A percentile compares a stretch with the other conserved stretches of the same genome.
phyloP scores from a whole-genome alignment of 441 rosid genomes.

The Bruguiera hainesii region DNA sequence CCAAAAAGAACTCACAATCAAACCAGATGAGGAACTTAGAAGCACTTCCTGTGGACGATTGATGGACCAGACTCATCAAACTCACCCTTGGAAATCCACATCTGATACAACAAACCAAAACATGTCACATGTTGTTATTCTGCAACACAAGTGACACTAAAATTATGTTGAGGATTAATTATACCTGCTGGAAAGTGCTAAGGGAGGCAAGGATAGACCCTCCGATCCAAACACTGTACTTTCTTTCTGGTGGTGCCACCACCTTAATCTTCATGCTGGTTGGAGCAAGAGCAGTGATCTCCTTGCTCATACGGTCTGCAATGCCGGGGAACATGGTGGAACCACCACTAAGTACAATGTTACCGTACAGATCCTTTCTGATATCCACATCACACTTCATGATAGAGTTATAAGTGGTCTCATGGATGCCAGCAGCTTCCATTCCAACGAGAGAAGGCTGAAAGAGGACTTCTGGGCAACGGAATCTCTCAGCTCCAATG shows the following conservation, averaged over 20 bases:
- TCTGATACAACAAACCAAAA: constrained; percentile 23
- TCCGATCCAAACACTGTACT: constrained; percentile 90
- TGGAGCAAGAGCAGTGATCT: constrained; percentile 72
- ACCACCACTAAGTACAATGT: constrained; percentile 75
- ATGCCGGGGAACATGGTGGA: constrained; percentile 86
- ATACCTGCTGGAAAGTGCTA: constrained; percentile 90
- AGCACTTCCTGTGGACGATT: constrained; percentile 62
- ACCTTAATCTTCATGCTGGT: constrained; percentile 84
- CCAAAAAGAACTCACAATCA: constrained; percentile 40
- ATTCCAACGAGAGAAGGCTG: constrained; percentile 84
- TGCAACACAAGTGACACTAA: too few relatives aligned
- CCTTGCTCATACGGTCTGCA: constrained; percentile 86
- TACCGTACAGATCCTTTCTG: constrained; percentile 77
- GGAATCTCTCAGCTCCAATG: constrained; percentile 74
- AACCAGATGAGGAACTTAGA: constrained; percentile 31
- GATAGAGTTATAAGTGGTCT: constrained; percentile 79
- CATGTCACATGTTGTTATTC: neutral
- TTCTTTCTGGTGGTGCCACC: constrained; percentile 79
- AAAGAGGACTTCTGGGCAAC: constrained; percentile 84
- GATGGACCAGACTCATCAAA: constrained; percentile 56
- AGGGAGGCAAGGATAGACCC: constrained; percentile 84
- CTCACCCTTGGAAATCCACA: constrained; percentile 64
- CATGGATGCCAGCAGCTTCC: constrained; percentile 88
- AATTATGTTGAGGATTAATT: neutral
- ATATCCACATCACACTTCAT: constrained; percentile 90